Evolutionary conservation across 192 early-diverging fungal species (phyloP).

Genomic region (Backusella parvicylindrica): DNA sequence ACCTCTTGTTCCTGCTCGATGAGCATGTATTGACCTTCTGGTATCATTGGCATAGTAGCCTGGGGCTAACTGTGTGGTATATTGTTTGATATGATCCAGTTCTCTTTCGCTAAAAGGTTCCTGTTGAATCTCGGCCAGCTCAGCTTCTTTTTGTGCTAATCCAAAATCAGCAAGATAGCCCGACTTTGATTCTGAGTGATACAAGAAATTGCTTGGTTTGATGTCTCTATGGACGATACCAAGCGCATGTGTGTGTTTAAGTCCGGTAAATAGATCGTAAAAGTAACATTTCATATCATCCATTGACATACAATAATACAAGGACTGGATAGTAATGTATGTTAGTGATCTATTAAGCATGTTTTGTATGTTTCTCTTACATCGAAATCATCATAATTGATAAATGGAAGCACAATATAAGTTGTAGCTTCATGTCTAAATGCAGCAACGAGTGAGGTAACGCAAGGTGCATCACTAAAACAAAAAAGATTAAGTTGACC

Average conservation of each 20-base stretch:
- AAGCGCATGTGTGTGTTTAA: constrained; percentile 67
- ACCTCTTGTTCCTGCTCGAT: constrained; percentile 88
- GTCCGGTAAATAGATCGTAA: constrained; percentile 61
- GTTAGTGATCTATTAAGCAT: background rate
- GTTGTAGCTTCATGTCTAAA: constrained; percentile 79
- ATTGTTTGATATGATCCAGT: background rate
- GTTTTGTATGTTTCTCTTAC: constrained; percentile 29
- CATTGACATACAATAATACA: constrained; percentile 58
- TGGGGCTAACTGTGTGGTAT: background rate
- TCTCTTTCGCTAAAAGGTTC: background rate
- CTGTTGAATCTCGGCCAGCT: background rate
- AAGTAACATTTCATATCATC: constrained; percentile 81
- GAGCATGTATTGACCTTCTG: constrained; percentile 66
- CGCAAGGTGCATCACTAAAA: constrained; percentile 60
- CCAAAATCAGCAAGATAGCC: constrained; percentile 95
- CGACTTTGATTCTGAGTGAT: constrained; percentile 53
- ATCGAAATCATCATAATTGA: constrained; percentile 78
- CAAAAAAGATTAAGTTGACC: background rate
- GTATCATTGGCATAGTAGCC: constrained; percentile 51
- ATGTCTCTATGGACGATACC: constrained; percentile 88
- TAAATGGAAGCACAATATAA: constrained; percentile 79
- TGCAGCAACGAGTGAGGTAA: constrained; percentile 77
- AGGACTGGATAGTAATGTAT: constrained; percentile 41
- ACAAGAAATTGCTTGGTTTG: constrained; percentile 94
- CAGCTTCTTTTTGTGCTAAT: constrained; percentile 61